phyloP scores from a whole-genome alignment of 495 filamentous ascomycete genomes.

The Pseudotulostoma volvatum region DNA sequence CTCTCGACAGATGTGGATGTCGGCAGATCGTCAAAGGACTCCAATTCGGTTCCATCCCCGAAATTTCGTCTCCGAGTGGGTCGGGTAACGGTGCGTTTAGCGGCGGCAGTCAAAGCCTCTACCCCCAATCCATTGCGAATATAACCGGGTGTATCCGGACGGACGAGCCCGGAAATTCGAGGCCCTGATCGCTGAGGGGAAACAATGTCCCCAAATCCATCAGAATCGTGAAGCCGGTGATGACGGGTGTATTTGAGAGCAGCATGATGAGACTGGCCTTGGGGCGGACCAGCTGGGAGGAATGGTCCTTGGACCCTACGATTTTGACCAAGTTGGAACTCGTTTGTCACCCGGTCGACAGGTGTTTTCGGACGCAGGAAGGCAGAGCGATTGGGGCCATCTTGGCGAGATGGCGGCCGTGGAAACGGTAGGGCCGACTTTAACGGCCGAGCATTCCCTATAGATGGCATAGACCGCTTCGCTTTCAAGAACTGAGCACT shows the following conservation, averaged over 20 bases:
- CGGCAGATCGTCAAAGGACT: constrained; percentile 86
- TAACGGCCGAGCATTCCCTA: constrained; percentile 36
- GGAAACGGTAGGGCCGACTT: constrained; percentile 19
- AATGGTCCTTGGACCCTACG: constrained; percentile 57
- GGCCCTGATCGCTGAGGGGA: constrained; percentile 30
- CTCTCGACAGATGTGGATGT: constrained; percentile 71
- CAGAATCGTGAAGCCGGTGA: constrained; percentile 60
- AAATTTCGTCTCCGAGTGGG: constrained; percentile 63
- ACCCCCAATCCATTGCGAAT: constrained; percentile 25
- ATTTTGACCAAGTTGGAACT: constrained; percentile 33
- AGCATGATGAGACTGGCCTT: constrained; percentile 63
- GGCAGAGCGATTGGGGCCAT: constrained; percentile 23
- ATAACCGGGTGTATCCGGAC: constrained; percentile 27
- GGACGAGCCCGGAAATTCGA: constrained; percentile 31
- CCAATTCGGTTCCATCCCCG: constrained; percentile 82
- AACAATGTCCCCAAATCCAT: constrained; percentile 36
- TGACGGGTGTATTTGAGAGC: constrained; percentile 51
- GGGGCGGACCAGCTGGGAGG: constrained; percentile 59
- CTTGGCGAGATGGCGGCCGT: constrained; percentile 24
- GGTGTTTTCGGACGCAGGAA: constrained; percentile 52
- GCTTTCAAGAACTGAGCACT: constrained; percentile 58
- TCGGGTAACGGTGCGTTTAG: constrained; percentile 53
- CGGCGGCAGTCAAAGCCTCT: constrained; percentile 29
- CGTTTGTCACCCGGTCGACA: constrained; percentile 40
- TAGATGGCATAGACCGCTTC: constrained; percentile 76